Conservation (phyloP, 2,329 filamentous ascomycete species). For the Cylindrodendrum hubeiense region DNA sequence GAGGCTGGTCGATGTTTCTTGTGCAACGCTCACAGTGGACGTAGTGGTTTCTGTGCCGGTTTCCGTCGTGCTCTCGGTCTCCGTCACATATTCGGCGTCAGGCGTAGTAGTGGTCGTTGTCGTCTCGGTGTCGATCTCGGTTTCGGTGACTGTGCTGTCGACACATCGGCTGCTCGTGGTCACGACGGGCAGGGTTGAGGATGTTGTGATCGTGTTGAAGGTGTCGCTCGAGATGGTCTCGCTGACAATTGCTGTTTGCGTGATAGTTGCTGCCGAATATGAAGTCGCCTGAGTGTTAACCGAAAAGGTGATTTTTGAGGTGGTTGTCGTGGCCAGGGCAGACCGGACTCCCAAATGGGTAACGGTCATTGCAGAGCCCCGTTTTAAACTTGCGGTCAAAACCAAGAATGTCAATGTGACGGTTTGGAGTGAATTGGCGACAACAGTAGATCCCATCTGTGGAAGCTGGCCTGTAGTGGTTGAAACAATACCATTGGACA, state of each 20-base stretch:
- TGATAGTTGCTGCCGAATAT: not conserved
- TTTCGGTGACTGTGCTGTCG: not conserved
- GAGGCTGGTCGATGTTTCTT: slow-evolving; percentile 1
- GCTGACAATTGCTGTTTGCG: not conserved
- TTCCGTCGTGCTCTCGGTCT: not conserved
- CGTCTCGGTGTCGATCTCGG: not conserved
- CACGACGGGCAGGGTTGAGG: slow-evolving; percentile 2
- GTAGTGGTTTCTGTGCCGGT: slow-evolving; percentile 4
- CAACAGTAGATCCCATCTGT: not conserved
- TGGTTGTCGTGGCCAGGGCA: not conserved
- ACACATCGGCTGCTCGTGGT: slow-evolving; percentile 10
- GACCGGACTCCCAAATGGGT: not conserved
- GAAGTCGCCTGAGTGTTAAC: slow-evolving; percentile 1
- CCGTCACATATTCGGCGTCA: not conserved
- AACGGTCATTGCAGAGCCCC: not conserved
- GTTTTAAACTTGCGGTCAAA: not conserved
- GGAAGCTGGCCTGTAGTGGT: not conserved
- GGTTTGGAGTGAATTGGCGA: not conserved
- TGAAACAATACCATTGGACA: not conserved
- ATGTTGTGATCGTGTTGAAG: not conserved
- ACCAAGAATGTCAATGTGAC: not conserved
- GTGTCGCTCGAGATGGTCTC: not conserved
- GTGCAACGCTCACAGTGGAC: not conserved
- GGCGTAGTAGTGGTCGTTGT: slow-evolving; percentile 6
- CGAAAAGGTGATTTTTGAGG: not conserved